Base-by-base conservation (phyloP, 2,329 filamentous ascomycete species). In the Periconia sp. region DNA sequence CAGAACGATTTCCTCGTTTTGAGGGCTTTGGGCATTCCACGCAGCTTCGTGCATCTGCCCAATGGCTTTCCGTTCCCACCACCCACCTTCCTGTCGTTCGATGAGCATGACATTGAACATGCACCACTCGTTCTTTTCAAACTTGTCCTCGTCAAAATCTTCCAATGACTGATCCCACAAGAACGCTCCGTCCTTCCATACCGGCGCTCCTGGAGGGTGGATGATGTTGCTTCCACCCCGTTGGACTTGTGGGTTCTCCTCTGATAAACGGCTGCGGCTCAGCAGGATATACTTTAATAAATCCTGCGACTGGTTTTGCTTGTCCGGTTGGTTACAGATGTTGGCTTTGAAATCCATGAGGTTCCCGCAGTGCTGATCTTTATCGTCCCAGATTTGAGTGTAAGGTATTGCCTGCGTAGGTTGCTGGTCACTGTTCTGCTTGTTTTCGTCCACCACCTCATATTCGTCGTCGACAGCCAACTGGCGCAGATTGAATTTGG, bases 71-170 rank as follows among this genome's bases (percentile, higher is more conserved):
- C 70, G 50, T 48, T 70, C 64, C 2, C 65, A 63, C 33, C 55
- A 42, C 3, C 43, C 37, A 15, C 57, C 60, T 9, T 61, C 63
- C 19, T 63, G 43, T 3, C 45, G 11, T 42, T 64, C 60, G 9
- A 72, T 63, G 37, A 72, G 47, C 61, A 72, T 64, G 7, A 71
- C 66, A 51, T 71, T 72, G 6, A 69, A 51, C 68, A 71, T 62
- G 37, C 62, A 66, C 69, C 69, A 72, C 18, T 64, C 60, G 3
- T 63, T 65, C 11, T 47, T n/a, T 9, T 47, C 48, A 41, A 63
- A 70, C 0, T 57, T 43, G 8, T 53, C 50, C 2, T 65, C 65
- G 27, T 70, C 62, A 18, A 63, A 66, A 41, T 71, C 69, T 3
- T 55, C 51, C 33, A 71, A 54, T 18, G 64, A 55, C 31, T 66